Percentiles rank a stretch among this genome's conserved stretches.
phyloP scores from a whole-genome alignment of 192 early-diverging fungal species.

The Linnemannia schmuckeri region DNA sequence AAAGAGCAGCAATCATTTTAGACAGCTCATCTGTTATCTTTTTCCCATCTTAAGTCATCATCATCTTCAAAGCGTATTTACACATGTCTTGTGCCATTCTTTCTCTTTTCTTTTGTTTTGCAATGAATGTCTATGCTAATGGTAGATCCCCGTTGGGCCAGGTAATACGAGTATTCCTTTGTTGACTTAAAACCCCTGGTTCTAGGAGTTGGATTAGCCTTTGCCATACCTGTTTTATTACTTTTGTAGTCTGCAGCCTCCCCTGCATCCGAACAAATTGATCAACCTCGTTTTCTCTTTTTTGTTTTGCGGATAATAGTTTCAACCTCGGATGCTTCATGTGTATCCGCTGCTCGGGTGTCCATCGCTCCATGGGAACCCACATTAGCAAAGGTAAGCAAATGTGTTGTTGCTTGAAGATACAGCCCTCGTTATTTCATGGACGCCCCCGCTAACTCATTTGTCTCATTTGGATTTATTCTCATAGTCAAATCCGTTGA shows the following conservation, averaged over 20 bases:
- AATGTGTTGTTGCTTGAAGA: background rate
- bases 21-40: background rate
- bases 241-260: background rate
- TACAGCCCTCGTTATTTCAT: background rate
- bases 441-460: conserved; percentile 1
- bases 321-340: conserved; percentile 73
- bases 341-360: conserved; percentile 76
- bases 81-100: background rate
- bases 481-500: conserved; percentile 84
- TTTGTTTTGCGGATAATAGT: conserved; percentile 9
- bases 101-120: background rate
- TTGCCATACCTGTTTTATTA: background rate
- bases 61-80: background rate
- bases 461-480: background rate
- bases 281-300: background rate
- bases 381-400: conserved; percentile 85
- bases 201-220: background rate
- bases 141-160: conserved; percentile 54
- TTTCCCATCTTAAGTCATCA: conserved; percentile 4
- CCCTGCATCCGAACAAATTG: background rate
- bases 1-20: background rate
- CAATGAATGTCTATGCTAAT: background rate
- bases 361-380: conserved; percentile 86
- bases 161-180: conserved; percentile 10
- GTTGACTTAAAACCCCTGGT: background rate